Base-by-base conservation (phyloP, 2,329 filamentous ascomycete genomes). In the Lachnum nothofagi region DNA sequence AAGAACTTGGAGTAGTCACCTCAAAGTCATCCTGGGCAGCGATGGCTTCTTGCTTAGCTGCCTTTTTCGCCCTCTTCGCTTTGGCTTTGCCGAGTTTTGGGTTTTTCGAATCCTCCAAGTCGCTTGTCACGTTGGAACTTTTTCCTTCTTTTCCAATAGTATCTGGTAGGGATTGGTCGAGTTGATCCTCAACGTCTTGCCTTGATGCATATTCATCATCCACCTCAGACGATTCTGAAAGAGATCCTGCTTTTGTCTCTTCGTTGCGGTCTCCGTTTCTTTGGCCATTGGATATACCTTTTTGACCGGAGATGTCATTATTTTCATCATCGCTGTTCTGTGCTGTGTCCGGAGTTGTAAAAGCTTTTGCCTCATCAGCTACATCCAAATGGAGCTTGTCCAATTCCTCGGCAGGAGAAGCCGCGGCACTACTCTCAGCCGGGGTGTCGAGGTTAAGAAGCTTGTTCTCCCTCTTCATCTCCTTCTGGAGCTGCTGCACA, bases 401-500 rank as follows among this genome's bases (percentile, higher is more conserved):
- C 25, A 58, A 39, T 10, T 54, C 55, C n/a, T 57, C 46, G n/a
- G 56, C 51, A 5, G 54, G 58, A 14, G 44, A 39, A 22, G 42
- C n/a, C 9, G 43, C 19, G 10, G 5, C 22, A 34, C 38, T 46
- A 22, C 41, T 45, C 24, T 23, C 25, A 31, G 35, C 40, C 12
- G 49, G 54, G 1, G 60, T 53, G 44, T 70, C 65, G 3, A 84
- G 62, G 35, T 78, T 68, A 7, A 89, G 66, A 42, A 82, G 74
- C 40, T 74, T 72, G 60, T 91, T 85, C 61, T 98, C 87, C 59
- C 84, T 82, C 59, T 77, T 80, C 90, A 98, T 95, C 65, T 93
- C 84, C 61, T 80, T 78, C 60, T 82, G 82, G 33, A 98, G 69
- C 52, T 90, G 80, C 57, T 91, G 84, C 5, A 96, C 77, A 2